These are phyloP conservation scores for Orbilia brochopaga DNA, from an alignment of 2,329 filamentous ascomycete species.

Conservation along the genomic window DNA sequence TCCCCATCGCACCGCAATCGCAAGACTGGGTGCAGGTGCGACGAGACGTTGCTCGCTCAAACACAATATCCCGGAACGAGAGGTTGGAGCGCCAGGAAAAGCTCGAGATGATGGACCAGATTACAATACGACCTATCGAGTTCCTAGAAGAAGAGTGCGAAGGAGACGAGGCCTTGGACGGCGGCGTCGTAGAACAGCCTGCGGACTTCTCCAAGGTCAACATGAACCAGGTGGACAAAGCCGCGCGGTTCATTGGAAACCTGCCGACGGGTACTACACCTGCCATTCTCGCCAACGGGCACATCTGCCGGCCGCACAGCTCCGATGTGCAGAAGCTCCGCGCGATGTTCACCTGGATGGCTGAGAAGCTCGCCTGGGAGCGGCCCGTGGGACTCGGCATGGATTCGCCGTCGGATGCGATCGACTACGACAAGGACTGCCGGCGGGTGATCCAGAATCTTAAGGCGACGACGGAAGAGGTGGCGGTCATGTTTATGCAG, in stretches of 20 bases:
- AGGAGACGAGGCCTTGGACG: slow-evolving; percentile 87
- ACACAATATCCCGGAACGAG: slow-evolving; percentile 88
- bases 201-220: slow-evolving; percentile 80
- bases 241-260: slow-evolving; percentile 84
- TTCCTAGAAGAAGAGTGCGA: slow-evolving; percentile 83
- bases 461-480: slow-evolving; percentile 85
- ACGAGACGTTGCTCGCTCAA: slow-evolving; percentile 92
- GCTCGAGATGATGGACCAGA: slow-evolving; percentile 92
- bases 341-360: slow-evolving; percentile 96
- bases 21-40: slow-evolving; percentile 95
- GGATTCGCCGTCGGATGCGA: slow-evolving; percentile 67
- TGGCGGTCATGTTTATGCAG: slow-evolving; percentile 83
- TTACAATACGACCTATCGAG: slow-evolving; percentile 85
- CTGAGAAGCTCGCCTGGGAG: slow-evolving; percentile 95
- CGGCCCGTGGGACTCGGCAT: slow-evolving; percentile 61
- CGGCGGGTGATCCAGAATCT: slow-evolving; percentile 82
- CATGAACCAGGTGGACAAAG: slow-evolving; percentile 90
- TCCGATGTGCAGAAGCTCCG: slow-evolving; percentile 91
- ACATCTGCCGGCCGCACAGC: slow-evolving; percentile 90
- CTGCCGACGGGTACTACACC: slow-evolving; percentile 83
- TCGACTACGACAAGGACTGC: slow-evolving; percentile 77
- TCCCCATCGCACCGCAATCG: slow-evolving; percentile 59
- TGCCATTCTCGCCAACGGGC: slow-evolving; percentile 81
- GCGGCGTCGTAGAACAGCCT: slow-evolving; percentile 78
- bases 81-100: slow-evolving; percentile 81